phyloP scores from a whole-genome alignment of 2,329 filamentous ascomycete species.

The Truncatella angustata region DNA sequence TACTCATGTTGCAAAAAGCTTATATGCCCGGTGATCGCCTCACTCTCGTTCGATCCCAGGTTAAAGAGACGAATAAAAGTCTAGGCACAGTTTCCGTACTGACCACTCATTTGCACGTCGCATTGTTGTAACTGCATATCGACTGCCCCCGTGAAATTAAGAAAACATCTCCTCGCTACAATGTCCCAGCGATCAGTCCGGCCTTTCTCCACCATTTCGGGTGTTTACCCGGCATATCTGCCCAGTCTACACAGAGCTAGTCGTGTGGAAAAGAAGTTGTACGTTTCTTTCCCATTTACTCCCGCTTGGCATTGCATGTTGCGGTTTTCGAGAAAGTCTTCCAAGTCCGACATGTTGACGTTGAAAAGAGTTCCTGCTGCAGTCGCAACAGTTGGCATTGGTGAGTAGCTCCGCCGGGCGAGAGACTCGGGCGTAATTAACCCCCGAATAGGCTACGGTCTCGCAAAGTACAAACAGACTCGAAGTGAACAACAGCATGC shows the following conservation, averaged over 20 bases:
- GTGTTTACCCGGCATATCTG: constrained; percentile 27
- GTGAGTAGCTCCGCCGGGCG: constrained; percentile 13
- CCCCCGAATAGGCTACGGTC: constrained; percentile 23
- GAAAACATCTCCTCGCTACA: constrained; percentile 1
- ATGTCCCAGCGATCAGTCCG: constrained; percentile 10
- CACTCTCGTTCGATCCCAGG: background rate
- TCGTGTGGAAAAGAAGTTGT: constrained; percentile 25
- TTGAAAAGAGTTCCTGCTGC: constrained; percentile 27
- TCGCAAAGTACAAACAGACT: constrained; percentile 26
- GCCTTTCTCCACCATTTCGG: constrained; percentile 26
- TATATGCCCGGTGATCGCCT: background rate
- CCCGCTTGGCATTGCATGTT: no score
- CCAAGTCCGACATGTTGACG: constrained; percentile 16
- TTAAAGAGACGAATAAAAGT: background rate
- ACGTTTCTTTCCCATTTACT: background rate
- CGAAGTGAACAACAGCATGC: constrained; percentile 18
- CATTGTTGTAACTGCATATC: background rate
- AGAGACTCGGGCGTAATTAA: background rate
- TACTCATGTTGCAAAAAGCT: background rate
- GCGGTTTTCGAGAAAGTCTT: background rate
- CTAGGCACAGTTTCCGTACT: background rate
- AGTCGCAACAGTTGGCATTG: constrained; percentile 30
- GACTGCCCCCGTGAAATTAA: background rate
- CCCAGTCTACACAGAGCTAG: constrained; percentile 25
- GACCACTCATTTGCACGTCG: background rate